Percentiles rank a stretch among this genome's conserved stretches.
These are phyloP conservation scores for Deinandra increscens DNA, from an alignment of 129 eudicot species.

Conservation along the genomic window DNA sequence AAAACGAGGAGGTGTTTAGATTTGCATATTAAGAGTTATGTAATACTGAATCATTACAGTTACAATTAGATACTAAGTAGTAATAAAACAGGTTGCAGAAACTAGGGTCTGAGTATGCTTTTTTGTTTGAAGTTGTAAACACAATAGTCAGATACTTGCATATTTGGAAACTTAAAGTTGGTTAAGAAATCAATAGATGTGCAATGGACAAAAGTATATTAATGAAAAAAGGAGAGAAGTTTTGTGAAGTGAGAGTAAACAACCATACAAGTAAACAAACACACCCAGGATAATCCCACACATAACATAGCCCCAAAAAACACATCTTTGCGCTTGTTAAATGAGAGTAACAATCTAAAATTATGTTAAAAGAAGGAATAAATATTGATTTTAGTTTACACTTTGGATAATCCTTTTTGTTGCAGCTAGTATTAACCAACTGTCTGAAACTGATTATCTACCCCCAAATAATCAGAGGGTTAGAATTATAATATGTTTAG, in stretches of 20 bases:
- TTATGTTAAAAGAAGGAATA: constrained; percentile 1
- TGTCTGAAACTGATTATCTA: not conserved
- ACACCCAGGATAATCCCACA: too few relatives aligned
- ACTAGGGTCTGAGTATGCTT: not conserved
- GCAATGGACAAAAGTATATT: not conserved
- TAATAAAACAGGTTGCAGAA: not conserved
- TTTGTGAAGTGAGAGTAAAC: not conserved
- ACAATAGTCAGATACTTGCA: not conserved
- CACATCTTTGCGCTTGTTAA: too few relatives aligned
- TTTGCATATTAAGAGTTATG: not conserved
- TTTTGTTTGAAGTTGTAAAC: not conserved
- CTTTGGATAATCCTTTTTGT: constrained; percentile 1
- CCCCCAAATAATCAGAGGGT: not conserved
- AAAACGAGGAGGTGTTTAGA: not conserved
- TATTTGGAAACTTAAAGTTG: not conserved
- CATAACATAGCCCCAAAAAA: too few relatives aligned
- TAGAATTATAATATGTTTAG: not conserved
- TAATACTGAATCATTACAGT: not conserved
- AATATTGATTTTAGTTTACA: not conserved
- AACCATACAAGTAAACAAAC: too few relatives aligned
- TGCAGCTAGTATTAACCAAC: constrained; percentile 2
- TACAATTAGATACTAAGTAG: not conserved
- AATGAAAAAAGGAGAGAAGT: not conserved
- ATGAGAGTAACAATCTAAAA: not conserved
- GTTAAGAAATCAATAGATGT: not conserved